Evolutionary conservation across 441 rosid genomes (phyloP).

Genomic region (Gossypium davidsonii): DNA sequence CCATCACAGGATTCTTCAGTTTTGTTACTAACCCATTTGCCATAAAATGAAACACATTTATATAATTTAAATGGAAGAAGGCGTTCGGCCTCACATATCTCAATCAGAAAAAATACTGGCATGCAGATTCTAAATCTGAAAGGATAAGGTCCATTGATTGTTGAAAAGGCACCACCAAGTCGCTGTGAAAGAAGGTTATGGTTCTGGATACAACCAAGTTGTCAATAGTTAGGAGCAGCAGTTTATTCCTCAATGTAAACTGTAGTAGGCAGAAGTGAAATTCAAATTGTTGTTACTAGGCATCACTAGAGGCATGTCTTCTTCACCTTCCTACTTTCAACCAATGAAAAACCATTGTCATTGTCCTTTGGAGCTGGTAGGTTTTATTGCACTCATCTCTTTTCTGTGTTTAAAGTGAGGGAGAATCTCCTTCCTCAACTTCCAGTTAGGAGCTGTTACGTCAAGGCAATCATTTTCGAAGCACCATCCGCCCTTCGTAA

Average conservation of each 20-base stretch:
- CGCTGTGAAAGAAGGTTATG: neutral
- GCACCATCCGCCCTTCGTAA: neutral
- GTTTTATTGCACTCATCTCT: conserved; percentile 11
- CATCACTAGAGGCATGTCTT: neutral
- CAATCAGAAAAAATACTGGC: neutral
- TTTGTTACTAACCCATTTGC: neutral
- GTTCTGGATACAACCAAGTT: neutral
- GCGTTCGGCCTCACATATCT: neutral
- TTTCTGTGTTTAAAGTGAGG: neutral
- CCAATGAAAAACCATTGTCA: neutral
- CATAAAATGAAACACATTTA: neutral
- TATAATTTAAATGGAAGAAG: neutral
- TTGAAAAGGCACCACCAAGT: neutral
- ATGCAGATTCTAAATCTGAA: conserved; percentile 2
- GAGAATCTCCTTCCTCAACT: neutral
- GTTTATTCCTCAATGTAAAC: neutral
- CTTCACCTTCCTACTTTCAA: neutral
- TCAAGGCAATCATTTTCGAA: conserved; percentile 2
- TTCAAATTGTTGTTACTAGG: neutral
- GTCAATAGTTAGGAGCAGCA: neutral
- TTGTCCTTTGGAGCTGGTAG: conserved; percentile 4
- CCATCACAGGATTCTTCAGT: neutral
- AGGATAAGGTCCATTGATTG: conserved; percentile 2
- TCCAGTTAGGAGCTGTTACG: neutral
- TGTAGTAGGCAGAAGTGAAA: neutral